Evolutionary conservation across 2,329 filamentous ascomycete genomes (phyloP), one percentile per base, ranked within the genome.

Genomic region (Cercospora citrullina): DNA sequence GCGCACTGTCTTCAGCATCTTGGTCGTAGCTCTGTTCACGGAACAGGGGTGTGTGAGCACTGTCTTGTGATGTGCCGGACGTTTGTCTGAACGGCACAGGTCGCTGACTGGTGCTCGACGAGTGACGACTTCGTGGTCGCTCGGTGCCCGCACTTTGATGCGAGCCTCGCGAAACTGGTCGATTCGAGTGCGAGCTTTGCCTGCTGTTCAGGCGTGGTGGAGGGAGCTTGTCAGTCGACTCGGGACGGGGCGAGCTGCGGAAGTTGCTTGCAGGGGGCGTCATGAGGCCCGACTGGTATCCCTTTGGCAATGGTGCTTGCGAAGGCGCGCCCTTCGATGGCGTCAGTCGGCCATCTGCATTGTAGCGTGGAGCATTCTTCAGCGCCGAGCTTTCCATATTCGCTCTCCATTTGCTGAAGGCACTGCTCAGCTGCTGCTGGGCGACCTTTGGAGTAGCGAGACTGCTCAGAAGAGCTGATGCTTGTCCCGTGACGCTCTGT

Each of bases 371-470:
- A 84, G 86, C 58, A 55, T 67, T 70, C 64, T 73, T 75, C 58
- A 78, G 65, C 2, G 75, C 69, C 23, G 79, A 79, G 67, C 78
- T 80, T 51, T 82, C 80, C 69, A 82, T 80, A 26, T 86, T 87
- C 77, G 91, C 94, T 63, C 94, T 90, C 94, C 94, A 97, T 79
- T 90, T 97, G 58, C 93, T 94, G 88, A 94, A 96, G n/a, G 93
- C 94, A n/a, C 93, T 93, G n/a, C 93, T 92, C 26, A 97, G 91
- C 51, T 64, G 62, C 31, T 64, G 62, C 77, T 96, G 90, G 5
- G 92, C 92, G 16, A 96, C 90, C 33, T 93, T 89, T 4, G 94
- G 94, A 2, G 92, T 91, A 10, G 92, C 90, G 71, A 94, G 88
- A 72, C 87, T 89, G 58, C 94, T 89, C 33, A 92, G 87, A 58